These are phyloP conservation scores for Avicennia marina DNA, from an alignment of 257 asterid species.

Conservation along the genomic window DNA sequence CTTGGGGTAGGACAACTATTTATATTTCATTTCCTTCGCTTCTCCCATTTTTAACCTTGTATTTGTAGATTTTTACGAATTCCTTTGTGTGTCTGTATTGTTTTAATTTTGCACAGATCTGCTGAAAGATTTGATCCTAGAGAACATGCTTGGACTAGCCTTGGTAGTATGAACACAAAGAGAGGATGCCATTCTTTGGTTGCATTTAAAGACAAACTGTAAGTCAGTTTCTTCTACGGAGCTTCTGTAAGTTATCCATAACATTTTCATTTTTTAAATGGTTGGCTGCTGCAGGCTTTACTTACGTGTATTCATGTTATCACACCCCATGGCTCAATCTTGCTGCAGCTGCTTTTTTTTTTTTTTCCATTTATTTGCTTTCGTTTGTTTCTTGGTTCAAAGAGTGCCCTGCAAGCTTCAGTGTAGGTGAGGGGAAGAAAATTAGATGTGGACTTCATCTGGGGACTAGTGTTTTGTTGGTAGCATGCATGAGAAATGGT, in stretches of 20 bases:
- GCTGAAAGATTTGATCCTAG: conserved; percentile 80
- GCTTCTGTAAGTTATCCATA: not conserved
- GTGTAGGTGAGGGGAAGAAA: too few relatives aligned
- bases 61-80: too few relatives aligned
- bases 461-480: not conserved
- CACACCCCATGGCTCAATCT: too few relatives aligned
- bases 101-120: conserved; percentile 25
- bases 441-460: not conserved
- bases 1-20: conserved; percentile 37
- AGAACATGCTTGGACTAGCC: conserved; percentile 28
- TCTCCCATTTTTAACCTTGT: conserved; percentile 1
- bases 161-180: conserved; percentile 37
- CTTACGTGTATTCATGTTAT: too few relatives aligned
- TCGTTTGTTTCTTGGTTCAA: too few relatives aligned
- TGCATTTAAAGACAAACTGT: conserved; percentile 54
- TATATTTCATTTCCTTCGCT: too few relatives aligned
- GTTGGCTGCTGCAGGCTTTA: too few relatives aligned
- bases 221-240: conserved; percentile 27
- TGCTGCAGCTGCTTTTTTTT: too few relatives aligned
- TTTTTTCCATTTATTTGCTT: too few relatives aligned
- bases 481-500: not conserved
- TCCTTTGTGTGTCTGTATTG: not conserved
- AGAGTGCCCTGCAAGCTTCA: too few relatives aligned
- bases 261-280: not conserved
- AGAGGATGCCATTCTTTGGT: conserved; percentile 67